Evolutionary conservation across 352 stramenopile genomes (phyloP), one percentile per base, ranked within the genome.

Genomic region (Aphanomyces cochlioides): DNA sequence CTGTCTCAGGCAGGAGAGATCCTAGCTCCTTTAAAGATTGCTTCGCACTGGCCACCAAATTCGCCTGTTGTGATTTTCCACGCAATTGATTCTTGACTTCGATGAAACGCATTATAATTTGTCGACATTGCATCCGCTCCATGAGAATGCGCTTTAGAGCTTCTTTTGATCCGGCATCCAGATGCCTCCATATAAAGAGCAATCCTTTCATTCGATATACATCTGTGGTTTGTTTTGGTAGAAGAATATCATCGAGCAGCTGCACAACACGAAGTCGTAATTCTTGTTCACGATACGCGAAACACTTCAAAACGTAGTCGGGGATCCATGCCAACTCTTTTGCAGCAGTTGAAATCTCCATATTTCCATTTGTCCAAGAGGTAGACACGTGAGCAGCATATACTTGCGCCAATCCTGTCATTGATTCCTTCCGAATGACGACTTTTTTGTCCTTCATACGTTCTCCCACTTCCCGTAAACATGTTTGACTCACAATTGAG

Each of bases 381-480:
- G 76, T 67, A 7, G 88, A 88, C 47, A 96, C 72, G 65, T 96
- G 87, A 4, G 79, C 73, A 15, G 75, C 82, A 47, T 89, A 96
- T 12, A 94, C 83, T 74, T 94, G 88, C 34, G 85, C 90, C 15
- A 96, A 75, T 0, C 88, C 88, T 12, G 88, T 96, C 88, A 96
- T 96, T 8, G 88, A 90, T 72, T 96, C 88, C 63, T 94, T 96
- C 15, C 88, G 76, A 34, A 94, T 47, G 0, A 79, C 61, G 1
- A 93, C 81, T 56, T 85, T 91, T 65, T 96, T 96, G 73, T 96
- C 88, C 66, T 94, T 94, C 85, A 96, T 92, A 8, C 88, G 85
- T 64, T 96, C 88, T 17, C 86, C 88, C 7, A 94, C 82, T 56
- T 86, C 76, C 3, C 81, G 80, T 3, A 96, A 77, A 50, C 82